A percentile compares a stretch with the other conserved stretches of the same genome.
Evolutionary conservation across 305 asterid genomes (phyloP).

Genomic region (Fraxinus angustifolia): DNA sequence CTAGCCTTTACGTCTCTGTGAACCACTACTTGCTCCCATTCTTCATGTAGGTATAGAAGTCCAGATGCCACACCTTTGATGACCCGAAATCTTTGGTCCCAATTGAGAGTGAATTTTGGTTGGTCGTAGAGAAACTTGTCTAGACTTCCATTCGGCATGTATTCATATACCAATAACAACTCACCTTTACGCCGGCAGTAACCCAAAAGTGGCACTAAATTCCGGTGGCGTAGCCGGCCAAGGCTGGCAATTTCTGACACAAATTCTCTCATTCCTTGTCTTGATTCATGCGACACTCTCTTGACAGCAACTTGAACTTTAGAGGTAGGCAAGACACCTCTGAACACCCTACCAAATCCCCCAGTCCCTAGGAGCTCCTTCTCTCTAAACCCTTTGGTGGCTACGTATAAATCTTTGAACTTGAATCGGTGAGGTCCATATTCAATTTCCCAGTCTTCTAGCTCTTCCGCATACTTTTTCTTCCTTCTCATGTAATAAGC

Average conservation of each 20-base stretch:
- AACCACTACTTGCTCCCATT: conserved; percentile 61
- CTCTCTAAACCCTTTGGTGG: conserved; percentile 59
- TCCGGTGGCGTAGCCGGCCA: not conserved
- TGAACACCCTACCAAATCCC: conserved; percentile 65
- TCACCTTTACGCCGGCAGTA: not conserved
- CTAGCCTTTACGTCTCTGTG: conserved; percentile 36
- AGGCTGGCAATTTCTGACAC: not conserved
- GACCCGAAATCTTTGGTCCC: not conserved
- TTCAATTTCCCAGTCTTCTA: conserved; percentile 51
- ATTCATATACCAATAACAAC: not conserved
- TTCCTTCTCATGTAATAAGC: conserved; percentile 37
- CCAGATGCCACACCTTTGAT: conserved; percentile 59
- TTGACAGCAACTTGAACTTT: conserved; percentile 44
- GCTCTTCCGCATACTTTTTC: conserved; percentile 37
- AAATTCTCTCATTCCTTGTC: not conserved
- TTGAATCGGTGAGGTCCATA: conserved; percentile 49
- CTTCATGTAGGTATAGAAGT: conserved; percentile 52
- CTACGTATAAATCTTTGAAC: conserved; percentile 53
- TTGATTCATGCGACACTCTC: not conserved
- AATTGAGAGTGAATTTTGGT: not conserved
- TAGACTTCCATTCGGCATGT: conserved; percentile 41
- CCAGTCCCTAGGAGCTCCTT: conserved; percentile 51
- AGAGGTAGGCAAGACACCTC: conserved; percentile 42
- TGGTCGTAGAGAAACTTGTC: conserved; percentile 41
- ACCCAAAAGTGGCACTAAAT: not conserved